These are phyloP conservation scores for Monilinia laxa DNA, from an alignment of 2,329 filamentous ascomycete species.

Conservation along the genomic window DNA sequence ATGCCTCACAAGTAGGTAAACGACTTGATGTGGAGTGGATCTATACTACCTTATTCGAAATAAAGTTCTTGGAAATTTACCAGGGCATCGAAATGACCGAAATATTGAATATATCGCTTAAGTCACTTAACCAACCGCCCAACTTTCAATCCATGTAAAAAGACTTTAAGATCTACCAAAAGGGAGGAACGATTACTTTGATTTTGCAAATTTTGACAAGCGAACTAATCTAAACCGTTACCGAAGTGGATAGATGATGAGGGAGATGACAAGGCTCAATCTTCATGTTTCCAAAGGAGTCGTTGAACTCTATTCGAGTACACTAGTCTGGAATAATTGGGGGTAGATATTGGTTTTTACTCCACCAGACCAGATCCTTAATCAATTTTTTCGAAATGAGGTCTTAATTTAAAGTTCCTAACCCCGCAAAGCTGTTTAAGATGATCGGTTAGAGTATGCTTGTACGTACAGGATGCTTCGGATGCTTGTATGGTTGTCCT, in stretches of 20 bases:
- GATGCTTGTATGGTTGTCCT: not conserved
- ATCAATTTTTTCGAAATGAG: conserved; percentile 14
- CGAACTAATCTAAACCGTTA: conserved; percentile 6
- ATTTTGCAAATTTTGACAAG: not conserved
- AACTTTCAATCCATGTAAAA: not conserved
- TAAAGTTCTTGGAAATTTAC: not conserved
- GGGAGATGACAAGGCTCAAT: conserved; percentile 13
- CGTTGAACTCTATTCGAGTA: conserved; percentile 11
- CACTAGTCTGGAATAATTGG: conserved; percentile 4
- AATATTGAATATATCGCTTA: not conserved
- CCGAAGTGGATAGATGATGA: not conserved
- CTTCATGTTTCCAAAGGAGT: conserved; percentile 12
- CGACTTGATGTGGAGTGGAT: not conserved
- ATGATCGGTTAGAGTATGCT: not conserved
- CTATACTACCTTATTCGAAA: not conserved
- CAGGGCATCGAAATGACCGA: not conserved
- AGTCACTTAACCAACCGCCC: conserved; percentile 11
- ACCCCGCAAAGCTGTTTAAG: conserved; percentile 8
- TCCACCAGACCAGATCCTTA: conserved; percentile 12
- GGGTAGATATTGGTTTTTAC: not conserved
- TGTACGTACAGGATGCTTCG: no score
- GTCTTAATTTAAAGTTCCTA: not conserved
- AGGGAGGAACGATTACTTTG: not conserved
- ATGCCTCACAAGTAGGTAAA: not conserved
- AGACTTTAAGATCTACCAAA: conserved; percentile 1